Evolutionary conservation across 306 rosid species (phyloP).

Genomic region (Alnus rubra): DNA sequence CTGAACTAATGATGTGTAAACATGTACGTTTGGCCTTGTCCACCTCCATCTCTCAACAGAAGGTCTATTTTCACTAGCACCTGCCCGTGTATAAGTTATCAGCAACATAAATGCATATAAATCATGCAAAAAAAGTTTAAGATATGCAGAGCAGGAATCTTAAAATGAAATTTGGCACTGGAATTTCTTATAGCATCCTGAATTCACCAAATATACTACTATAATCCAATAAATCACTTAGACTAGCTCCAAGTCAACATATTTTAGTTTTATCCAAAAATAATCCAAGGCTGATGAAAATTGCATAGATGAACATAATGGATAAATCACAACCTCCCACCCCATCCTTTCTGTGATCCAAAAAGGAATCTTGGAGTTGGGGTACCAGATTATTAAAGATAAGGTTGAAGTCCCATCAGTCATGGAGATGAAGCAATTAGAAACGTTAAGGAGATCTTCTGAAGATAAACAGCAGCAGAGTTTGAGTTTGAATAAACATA

Average conservation of each 20-base stretch:
- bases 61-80: conserved; percentile 45
- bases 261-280: neutral
- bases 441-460: too few relatives aligned
- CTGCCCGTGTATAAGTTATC: conserved; percentile 37
- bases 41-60: conserved; percentile 75
- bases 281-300: neutral
- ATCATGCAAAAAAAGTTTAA: neutral
- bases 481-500: too few relatives aligned
- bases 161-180: neutral
- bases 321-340: too few relatives aligned
- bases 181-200: neutral
- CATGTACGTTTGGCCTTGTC: conserved; percentile 73
- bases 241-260: neutral
- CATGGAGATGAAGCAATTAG: too few relatives aligned
- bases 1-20: conserved; percentile 60
- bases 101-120: conserved; percentile 3
- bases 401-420: too few relatives aligned
- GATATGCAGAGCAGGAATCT: neutral
- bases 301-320: neutral
- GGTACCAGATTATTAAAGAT: neutral
- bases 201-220: neutral
- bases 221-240: neutral
- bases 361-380: neutral
- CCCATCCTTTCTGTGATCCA: neutral
- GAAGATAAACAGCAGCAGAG: too few relatives aligned